phyloP scores from a whole-genome alignment of 768 basidiomycete genomes.

The Tulasnella sp. region DNA sequence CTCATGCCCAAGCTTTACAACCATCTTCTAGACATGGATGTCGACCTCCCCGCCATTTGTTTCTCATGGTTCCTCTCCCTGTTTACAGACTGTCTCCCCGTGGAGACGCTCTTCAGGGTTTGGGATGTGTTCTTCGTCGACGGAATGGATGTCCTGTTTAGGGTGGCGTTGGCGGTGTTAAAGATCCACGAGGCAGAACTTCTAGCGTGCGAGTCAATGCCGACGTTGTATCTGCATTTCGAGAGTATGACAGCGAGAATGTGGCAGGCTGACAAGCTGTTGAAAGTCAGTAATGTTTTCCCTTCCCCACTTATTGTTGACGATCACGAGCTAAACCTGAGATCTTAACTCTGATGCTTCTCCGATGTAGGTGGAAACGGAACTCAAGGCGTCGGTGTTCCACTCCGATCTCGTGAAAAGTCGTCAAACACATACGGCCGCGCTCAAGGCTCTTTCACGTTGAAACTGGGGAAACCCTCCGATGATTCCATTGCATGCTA shows the following conservation, averaged over 20 bases:
- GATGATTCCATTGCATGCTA: neutral
- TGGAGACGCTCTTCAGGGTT: slow-evolving; percentile 91
- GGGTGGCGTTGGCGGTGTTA: slow-evolving; percentile 81
- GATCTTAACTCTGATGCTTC: too few relatives aligned
- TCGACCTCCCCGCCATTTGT: slow-evolving; percentile 88
- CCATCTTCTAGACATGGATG: slow-evolving; percentile 68
- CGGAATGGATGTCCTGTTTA: slow-evolving; percentile 82
- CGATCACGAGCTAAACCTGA: too few relatives aligned
- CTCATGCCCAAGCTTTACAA: slow-evolving; percentile 58
- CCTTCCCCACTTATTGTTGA: too few relatives aligned
- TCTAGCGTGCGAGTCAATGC: slow-evolving; percentile 70
- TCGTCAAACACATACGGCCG: slow-evolving; percentile 41
- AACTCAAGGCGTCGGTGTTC: slow-evolving; percentile 42
- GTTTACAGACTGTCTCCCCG: slow-evolving; percentile 91
- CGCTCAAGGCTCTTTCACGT: slow-evolving; percentile 13
- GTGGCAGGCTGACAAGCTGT: slow-evolving; percentile 85
- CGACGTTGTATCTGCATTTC: slow-evolving; percentile 80
- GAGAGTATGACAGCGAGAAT: slow-evolving; percentile 84
- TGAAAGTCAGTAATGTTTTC: slow-evolving; percentile 59
- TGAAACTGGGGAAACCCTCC: neutral
- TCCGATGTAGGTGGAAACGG: slow-evolving; percentile 51
- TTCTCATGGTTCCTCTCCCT: slow-evolving; percentile 98
- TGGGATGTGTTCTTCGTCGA: slow-evolving; percentile 96
- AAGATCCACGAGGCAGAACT: slow-evolving; percentile 77
- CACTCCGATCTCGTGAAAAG: slow-evolving; percentile 49